A percentile compares a stretch with the other conserved stretches of the same genome.
phyloP scores from a whole-genome alignment of 441 rosid genomes.

The Aleurites moluccanus region DNA sequence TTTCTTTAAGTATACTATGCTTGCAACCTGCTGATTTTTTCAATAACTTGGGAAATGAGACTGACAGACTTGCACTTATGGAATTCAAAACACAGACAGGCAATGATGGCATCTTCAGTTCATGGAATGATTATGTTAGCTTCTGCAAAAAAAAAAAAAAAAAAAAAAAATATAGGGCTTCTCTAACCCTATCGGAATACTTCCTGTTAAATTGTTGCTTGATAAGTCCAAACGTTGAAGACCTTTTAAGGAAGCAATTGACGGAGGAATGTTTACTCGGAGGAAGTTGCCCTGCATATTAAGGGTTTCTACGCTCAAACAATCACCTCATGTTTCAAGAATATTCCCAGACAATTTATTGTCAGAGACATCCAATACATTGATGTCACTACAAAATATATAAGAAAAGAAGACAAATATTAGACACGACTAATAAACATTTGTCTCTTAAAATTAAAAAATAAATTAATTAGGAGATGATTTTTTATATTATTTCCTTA shows the following conservation, averaged over 20 bases:
- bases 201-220: too few species aligned
- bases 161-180: too few species aligned
- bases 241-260: slow-evolving; percentile 20
- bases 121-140: slow-evolving; percentile 2
- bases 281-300: slow-evolving; percentile 11
- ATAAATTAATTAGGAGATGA: too few species aligned
- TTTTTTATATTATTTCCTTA: too few species aligned
- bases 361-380: neutral
- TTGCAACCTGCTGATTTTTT: neutral
- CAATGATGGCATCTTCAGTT: neutral
- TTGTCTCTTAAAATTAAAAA: too few species aligned
- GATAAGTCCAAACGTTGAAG: slow-evolving; percentile 7
- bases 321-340: slow-evolving; percentile 8
- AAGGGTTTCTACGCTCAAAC: slow-evolving; percentile 9
- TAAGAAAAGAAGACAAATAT: too few species aligned
- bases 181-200: slow-evolving; percentile 11
- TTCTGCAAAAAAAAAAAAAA: slow-evolving; percentile 11
- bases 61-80: slow-evolving; percentile 2
- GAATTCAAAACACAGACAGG: slow-evolving; percentile 2
- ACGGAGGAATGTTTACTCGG: slow-evolving; percentile 23
- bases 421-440: too few species aligned
- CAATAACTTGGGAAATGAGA: neutral
- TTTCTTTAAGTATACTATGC: neutral
- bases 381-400: too few species aligned
- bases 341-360: slow-evolving; percentile 23